Conservation (phyloP, 1,284 basidiomycete genomes). For the Cryptococcus depauperatus region DNA sequence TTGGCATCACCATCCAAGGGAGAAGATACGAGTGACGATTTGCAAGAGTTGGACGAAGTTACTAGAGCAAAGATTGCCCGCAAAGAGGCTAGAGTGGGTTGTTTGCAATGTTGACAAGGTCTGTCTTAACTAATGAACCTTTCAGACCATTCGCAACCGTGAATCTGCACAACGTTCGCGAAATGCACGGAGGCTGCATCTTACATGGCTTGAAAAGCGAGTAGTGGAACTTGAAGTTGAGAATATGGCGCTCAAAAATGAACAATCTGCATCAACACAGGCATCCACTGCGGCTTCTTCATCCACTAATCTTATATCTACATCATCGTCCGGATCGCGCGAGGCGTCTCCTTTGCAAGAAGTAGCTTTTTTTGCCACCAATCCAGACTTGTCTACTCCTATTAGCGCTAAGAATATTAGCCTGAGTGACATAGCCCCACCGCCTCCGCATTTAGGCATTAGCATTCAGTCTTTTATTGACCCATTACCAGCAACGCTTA, state of each 20-base stretch:
- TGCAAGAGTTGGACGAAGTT: not conserved
- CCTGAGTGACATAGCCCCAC: not conserved
- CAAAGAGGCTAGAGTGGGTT: conserved; percentile 2
- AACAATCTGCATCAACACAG: not conserved
- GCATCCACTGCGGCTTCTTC: not conserved
- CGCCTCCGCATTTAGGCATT: not conserved
- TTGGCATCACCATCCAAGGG: not conserved
- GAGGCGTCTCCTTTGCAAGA: not conserved
- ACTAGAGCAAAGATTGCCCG: conserved; percentile 1
- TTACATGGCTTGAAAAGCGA: not conserved
- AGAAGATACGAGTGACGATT: not conserved
- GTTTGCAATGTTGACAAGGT: not conserved
- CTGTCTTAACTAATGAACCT: not conserved
- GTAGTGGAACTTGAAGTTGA: not conserved
- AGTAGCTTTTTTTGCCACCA: not conserved
- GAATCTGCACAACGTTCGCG: conserved; percentile 1
- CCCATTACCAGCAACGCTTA: conserved; percentile 2
- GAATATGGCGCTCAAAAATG: not conserved
- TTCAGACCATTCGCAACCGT: conserved; percentile 1
- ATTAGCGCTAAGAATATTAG: not conserved
- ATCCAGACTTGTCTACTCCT: not conserved
- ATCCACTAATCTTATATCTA: not conserved
- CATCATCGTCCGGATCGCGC: not conserved
- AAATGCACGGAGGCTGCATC: not conserved
- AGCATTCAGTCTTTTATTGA: conserved; percentile 2